Evolutionary conservation across 1,284 basidiomycete genomes (phyloP).

Genomic region (Papiliotrema fonsecae): DNA sequence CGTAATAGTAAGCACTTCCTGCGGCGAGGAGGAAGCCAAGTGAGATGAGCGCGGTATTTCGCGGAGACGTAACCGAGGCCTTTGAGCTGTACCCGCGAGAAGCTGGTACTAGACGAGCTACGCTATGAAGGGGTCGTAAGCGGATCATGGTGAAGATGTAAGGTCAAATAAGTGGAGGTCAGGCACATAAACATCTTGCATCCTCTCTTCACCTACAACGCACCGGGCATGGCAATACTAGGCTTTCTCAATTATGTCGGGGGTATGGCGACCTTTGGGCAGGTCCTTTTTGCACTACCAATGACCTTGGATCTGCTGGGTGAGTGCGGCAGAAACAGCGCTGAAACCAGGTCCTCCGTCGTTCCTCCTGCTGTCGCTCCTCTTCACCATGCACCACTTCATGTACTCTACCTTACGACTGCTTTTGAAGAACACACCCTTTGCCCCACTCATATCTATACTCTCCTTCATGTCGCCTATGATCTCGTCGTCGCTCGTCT

Average conservation of each 20-base stretch:
- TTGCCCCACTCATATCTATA: constrained; percentile 41
- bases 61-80: constrained; percentile 3
- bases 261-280: constrained; percentile 41
- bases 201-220: too few relatives aligned
- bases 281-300: constrained; percentile 43
- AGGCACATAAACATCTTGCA: too few relatives aligned
- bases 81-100: constrained; percentile 1
- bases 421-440: constrained; percentile 10
- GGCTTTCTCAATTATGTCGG: constrained; percentile 31
- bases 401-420: constrained; percentile 45
- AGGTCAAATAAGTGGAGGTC: too few relatives aligned
- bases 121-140: too few relatives aligned
- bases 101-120: too few relatives aligned
- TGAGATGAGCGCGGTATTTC: constrained; percentile 21
- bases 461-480: constrained; percentile 42
- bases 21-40: constrained; percentile 24
- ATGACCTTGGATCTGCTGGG: constrained; percentile 44
- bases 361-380: constrained; percentile 48
- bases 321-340: constrained; percentile 12
- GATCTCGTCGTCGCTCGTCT: constrained; percentile 33
- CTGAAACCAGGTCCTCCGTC: constrained; percentile 39
- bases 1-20: constrained; percentile 30
- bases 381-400: constrained; percentile 45
- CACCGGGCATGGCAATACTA: constrained; percentile 21
- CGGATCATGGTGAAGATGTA: too few relatives aligned